Percentiles rank a stretch among this genome's conserved stretches.
These are phyloP conservation scores for Phytophthora hybrid DNA, from an alignment of 352 stramenopile genomes.

Conservation along the genomic window DNA sequence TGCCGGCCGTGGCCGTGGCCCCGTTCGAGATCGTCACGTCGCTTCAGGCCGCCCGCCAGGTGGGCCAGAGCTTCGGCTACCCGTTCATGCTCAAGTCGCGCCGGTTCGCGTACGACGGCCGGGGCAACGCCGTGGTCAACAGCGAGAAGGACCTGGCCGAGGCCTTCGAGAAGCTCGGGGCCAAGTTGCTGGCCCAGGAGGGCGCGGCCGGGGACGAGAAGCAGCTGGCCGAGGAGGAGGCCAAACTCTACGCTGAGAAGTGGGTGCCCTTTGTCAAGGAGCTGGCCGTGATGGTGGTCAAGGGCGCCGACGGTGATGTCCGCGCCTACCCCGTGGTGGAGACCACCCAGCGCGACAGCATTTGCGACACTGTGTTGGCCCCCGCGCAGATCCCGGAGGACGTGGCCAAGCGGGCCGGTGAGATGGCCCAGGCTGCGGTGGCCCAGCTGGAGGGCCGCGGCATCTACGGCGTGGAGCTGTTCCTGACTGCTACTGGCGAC, in stretches of 20 bases:
- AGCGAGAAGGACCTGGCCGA: slow-evolving; percentile 75
- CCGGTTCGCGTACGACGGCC: slow-evolving; percentile 96
- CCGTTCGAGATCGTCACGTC: slow-evolving; percentile 66
- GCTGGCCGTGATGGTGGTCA: slow-evolving; percentile 97
- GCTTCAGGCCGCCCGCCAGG: slow-evolving; percentile 45
- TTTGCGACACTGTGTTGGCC: slow-evolving; percentile 97
- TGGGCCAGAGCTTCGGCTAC: slow-evolving; percentile 86
- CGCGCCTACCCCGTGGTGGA: slow-evolving; percentile 97
- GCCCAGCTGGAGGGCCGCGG: slow-evolving; percentile 84
- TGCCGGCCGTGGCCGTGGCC: slow-evolving; percentile 60
- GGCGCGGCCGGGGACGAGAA: slow-evolving; percentile 34
- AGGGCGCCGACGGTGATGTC: slow-evolving; percentile 68
- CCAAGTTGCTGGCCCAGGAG: slow-evolving; percentile 24
- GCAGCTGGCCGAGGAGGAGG: slow-evolving; percentile 27
- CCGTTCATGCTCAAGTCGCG: slow-evolving; percentile 99
- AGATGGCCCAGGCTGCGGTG: slow-evolving; percentile 78
- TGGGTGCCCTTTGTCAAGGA: slow-evolving; percentile 98
- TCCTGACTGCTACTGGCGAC: slow-evolving; percentile 87
- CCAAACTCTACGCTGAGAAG: slow-evolving; percentile 94
- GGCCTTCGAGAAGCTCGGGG: slow-evolving; percentile 88
- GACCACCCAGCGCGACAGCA: slow-evolving; percentile 97
- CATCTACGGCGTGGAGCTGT: slow-evolving; percentile 98
- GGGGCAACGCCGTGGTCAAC: slow-evolving; percentile 96
- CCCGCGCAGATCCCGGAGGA: slow-evolving; percentile 78
- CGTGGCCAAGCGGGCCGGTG: slow-evolving; percentile 53